Evolutionary conservation across 2,329 filamentous ascomycete genomes (phyloP), one percentile per base, ranked within the genome.

Genomic region (Pseudocercospora macadamiae): DNA sequence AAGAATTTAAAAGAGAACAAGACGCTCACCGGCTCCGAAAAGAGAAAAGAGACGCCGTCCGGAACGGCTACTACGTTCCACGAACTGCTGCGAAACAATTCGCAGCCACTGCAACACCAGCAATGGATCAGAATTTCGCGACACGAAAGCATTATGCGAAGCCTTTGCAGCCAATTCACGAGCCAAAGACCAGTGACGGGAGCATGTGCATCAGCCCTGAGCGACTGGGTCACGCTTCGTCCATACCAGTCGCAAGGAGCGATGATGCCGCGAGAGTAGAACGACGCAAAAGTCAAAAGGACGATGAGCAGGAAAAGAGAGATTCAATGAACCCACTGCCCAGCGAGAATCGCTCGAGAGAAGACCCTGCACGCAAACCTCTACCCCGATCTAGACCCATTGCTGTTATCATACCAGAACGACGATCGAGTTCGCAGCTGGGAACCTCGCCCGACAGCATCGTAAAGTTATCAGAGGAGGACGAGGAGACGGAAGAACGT

Each of bases 1-100:
- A 65, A 54, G 53, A 58, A 14, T 54, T 63, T 39, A 59, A 61
- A 37, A 53, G 52, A 26, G 59, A 67, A 45, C 57, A 65, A 55
- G 63, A 67, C 28, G 49, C 49, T 14, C 39, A 51, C n/a, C 54
- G 51, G 4, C 25, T 42, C 6, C 53, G 57, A 12, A 54, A 51
- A 42, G 57, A 62, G 28, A 60, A 59, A 30, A 56, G 59, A 44
- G 47, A 58, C n/a, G 57, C 58, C 10, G 21, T 57, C 28, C 44
- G 48, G 25, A 59, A 51, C 36, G 49, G 53, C 14, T 36, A 53
- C 18, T 64, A 57, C 54, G 54, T 63, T 12, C 65, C 65, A 18
- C 53, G 54, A 23, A 57, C 19, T 45, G 65, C 61, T 21, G 61
- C 61, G 10, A 61, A 45, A 39, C 55, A 64, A 16, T 60, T 65